Evolutionary conservation across 441 rosid genomes (phyloP), one percentile per base, ranked within the genome.

Genomic region (Syzygium syzygioides): DNA sequence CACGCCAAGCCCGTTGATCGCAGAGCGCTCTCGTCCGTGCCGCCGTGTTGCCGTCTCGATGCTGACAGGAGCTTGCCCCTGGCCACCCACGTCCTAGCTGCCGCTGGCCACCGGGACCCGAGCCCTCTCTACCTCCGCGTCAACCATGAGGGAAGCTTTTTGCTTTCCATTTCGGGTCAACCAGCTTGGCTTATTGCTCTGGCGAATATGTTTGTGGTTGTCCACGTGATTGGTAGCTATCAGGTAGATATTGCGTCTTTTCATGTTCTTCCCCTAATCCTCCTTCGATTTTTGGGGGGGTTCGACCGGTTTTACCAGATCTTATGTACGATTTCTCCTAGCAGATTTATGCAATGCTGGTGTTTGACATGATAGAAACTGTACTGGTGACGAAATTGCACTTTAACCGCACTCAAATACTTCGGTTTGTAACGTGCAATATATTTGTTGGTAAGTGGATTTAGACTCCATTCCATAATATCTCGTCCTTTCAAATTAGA

Each of bases 291-390:
- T 54, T 85, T 4, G 37, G 83, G 32, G 28, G 14, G 66, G 59
- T 68, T 89, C 50, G 50, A 71, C 50, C 15, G 10, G 48, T 71
- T 11, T 20, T 71, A 11, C 52, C 52, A 12, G 48, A 11, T 71
- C 28, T 71, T n/a, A 37, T 37, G 19, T 71, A 37, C 80, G 28
- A 71, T 71, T 37, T 71, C 50, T 37, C 50, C 13, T 71, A 50
- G 59, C 90, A 95, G 98, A n/a, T 97, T 28, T 97, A 96, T 88
- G 99, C 99, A 59, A 96, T 97, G 95, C n/a, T 98, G 9, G 99
- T 97, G 79, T 97, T 97, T 56, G 99, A 97, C 93, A 97, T 97
- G 99, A 90, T 96, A 41, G 99, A 97, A 87, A 97, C 98, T 19
- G 25, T 93, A 28, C 55, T 96, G 86, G 98, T 97, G 5, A 97